phyloP scores from a whole-genome alignment of 176 grass and related monocot genomes.

The sorghum (Sorghum bicolor) region DNA sequence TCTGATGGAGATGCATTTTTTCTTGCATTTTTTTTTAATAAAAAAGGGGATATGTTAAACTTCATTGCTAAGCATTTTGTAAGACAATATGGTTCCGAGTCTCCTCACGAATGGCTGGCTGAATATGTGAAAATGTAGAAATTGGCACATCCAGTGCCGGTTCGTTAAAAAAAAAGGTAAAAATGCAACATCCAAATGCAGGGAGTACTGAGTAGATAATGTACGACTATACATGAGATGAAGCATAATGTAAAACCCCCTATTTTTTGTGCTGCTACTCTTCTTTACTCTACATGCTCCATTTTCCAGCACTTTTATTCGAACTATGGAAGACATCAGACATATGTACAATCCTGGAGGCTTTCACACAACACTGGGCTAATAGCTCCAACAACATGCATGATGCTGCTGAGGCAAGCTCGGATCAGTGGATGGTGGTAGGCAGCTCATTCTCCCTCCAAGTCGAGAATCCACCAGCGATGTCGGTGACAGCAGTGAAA shows the following conservation, averaged over 20 bases:
- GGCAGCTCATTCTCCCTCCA: conserved; percentile 29
- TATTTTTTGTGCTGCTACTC: background rate
- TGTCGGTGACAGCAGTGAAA: conserved; percentile 67
- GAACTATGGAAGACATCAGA: background rate
- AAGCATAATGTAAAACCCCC: background rate
- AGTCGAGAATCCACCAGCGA: conserved; percentile 70
- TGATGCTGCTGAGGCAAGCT: background rate
- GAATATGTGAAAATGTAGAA: background rate
- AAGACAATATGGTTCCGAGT: background rate
- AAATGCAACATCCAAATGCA: background rate
- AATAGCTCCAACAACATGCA: background rate
- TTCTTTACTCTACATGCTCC: background rate
- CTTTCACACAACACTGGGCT: background rate
- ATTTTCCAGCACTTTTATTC: background rate
- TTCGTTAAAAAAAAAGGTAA: background rate
- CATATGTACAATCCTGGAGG: background rate
- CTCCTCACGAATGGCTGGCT: background rate
- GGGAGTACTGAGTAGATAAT: background rate
- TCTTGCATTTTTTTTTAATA: background rate
- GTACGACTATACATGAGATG: background rate
- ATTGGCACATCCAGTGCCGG: background rate
- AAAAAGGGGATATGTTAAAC: background rate
- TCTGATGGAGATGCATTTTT: background rate
- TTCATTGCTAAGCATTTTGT: background rate
- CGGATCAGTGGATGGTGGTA: background rate